phyloP scores from a whole-genome alignment of 805 yeast species.

The Diddensiella transvaalensis region DNA sequence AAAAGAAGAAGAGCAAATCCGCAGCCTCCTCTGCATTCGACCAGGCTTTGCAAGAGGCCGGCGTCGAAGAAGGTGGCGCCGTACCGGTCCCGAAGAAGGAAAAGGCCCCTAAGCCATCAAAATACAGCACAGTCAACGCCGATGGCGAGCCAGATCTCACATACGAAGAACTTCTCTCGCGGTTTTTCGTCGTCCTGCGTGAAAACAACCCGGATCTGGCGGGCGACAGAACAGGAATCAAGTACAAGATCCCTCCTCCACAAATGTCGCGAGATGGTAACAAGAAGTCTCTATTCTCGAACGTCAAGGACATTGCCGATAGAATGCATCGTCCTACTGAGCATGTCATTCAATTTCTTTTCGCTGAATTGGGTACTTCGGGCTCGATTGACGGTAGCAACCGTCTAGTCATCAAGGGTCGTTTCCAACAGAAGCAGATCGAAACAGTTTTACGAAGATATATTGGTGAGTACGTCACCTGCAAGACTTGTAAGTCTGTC shows the following conservation, averaged over 20 bases:
- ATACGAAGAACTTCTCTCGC: slow-evolving; percentile 70
- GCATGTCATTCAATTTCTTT: slow-evolving; percentile 92
- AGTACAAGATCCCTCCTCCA: slow-evolving; percentile 97
- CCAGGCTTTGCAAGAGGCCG: slow-evolving; percentile 84
- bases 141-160: slow-evolving; percentile 54
- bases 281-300: slow-evolving; percentile 93
- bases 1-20: slow-evolving; percentile 33
- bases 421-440: slow-evolving; percentile 96
- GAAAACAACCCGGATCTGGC: slow-evolving; percentile 97
- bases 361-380: slow-evolving; percentile 98
- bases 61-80: slow-evolving; percentile 53
- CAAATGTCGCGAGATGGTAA: slow-evolving; percentile 94
- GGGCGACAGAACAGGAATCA: slow-evolving; percentile 88
- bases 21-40: slow-evolving; percentile 77
- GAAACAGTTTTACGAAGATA: slow-evolving; percentile 95
- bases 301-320: slow-evolving; percentile 90
- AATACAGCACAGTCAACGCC: slow-evolving; percentile 34
- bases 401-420: slow-evolving; percentile 95
- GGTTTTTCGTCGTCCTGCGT: slow-evolving; percentile 83
- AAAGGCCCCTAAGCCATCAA: slow-evolving; percentile 29
- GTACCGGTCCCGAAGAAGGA: slow-evolving; percentile 17
- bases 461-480: slow-evolving; percentile 94
- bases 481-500: slow-evolving; percentile 98
- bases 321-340: slow-evolving; percentile 96
- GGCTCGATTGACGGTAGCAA: slow-evolving; percentile 98